phyloP scores from a whole-genome alignment of 2,329 filamentous ascomycete genomes.

The Lecanosticta acicola region DNA sequence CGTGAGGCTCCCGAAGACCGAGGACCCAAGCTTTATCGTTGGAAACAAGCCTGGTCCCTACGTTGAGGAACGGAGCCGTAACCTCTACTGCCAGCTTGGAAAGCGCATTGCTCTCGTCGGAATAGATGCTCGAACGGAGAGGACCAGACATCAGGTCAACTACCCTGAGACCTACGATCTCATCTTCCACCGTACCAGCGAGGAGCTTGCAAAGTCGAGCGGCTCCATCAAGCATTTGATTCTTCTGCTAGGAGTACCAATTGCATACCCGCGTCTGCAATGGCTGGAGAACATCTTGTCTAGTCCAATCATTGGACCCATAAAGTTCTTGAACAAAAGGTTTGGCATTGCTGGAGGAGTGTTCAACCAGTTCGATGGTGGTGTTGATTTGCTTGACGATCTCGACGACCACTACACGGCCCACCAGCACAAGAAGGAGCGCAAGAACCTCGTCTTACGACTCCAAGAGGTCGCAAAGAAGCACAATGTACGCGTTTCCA shows the following conservation, averaged over 20 bases:
- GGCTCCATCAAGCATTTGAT: conserved; percentile 58
- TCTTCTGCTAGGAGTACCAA: conserved; percentile 64
- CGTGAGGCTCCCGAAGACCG: conserved; percentile 53
- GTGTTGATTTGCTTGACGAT: conserved; percentile 60
- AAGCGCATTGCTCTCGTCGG: conserved; percentile 60
- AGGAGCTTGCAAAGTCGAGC: conserved; percentile 47
- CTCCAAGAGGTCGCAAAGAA: conserved; percentile 55
- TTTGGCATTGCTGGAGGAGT: conserved; percentile 80
- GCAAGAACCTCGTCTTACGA: conserved; percentile 63
- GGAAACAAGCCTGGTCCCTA: conserved; percentile 66
- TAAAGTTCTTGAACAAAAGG: conserved; percentile 83
- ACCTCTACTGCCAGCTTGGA: conserved; percentile 58
- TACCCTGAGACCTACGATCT: conserved; percentile 62
- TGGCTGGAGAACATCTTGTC: conserved; percentile 88
- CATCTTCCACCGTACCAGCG: conserved; percentile 52
- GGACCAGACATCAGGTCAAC: conserved; percentile 89
- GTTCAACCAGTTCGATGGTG: conserved; percentile 90
- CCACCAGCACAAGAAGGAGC: conserved; percentile 83
- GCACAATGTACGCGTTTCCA: conserved; percentile 54
- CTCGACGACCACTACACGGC: conserved; percentile 77
- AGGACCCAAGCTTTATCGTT: conserved; percentile 71
- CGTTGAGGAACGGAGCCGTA: conserved; percentile 56
- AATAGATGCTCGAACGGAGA: conserved; percentile 59
- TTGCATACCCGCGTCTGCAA: conserved; percentile 68
- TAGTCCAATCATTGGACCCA: conserved; percentile 71